Percentiles rank a stretch among this genome's conserved stretches.
Evolutionary conservation across 257 asterid genomes (phyloP).

Genomic region (Nicotiana benthamiana): DNA sequence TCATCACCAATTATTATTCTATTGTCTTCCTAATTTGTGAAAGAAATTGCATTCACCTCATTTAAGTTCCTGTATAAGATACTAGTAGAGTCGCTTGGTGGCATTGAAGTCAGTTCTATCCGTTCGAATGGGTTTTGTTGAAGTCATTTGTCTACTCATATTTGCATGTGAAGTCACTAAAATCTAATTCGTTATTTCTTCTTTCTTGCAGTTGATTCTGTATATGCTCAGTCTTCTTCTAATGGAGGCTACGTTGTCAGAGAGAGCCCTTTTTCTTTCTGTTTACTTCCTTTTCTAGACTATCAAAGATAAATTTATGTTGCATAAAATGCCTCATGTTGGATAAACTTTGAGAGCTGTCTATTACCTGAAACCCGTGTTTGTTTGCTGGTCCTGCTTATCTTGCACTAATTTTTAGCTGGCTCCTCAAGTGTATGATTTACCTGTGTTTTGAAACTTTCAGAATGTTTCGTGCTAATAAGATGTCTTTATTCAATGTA

Average conservation of each 20-base stretch:
- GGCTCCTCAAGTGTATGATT: not conserved
- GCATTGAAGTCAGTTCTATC: not conserved
- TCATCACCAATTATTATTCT: not conserved
- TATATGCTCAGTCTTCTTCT: not conserved
- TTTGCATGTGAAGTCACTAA: not conserved
- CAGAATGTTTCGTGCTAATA: not conserved
- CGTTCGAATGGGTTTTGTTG: not conserved
- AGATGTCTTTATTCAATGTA: not conserved
- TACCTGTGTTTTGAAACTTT: not conserved
- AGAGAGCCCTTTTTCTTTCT: not conserved
- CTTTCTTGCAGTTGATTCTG: constrained; percentile 5
- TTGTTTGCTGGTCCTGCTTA: not conserved
- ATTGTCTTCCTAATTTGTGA: not conserved
- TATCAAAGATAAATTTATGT: not conserved
- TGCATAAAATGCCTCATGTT: not conserved
- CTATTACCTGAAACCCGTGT: not conserved
- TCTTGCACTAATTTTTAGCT: not conserved
- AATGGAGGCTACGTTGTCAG: not conserved
- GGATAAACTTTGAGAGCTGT: not conserved
- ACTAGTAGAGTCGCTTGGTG: not conserved
- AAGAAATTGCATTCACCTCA: not conserved
- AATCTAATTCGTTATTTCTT: not conserved
- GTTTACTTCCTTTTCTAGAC: not conserved
- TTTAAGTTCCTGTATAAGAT: not conserved
- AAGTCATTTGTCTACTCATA: not conserved